phyloP scores from a whole-genome alignment of 352 stramenopile species.

The Globisporangium perplexum region DNA sequence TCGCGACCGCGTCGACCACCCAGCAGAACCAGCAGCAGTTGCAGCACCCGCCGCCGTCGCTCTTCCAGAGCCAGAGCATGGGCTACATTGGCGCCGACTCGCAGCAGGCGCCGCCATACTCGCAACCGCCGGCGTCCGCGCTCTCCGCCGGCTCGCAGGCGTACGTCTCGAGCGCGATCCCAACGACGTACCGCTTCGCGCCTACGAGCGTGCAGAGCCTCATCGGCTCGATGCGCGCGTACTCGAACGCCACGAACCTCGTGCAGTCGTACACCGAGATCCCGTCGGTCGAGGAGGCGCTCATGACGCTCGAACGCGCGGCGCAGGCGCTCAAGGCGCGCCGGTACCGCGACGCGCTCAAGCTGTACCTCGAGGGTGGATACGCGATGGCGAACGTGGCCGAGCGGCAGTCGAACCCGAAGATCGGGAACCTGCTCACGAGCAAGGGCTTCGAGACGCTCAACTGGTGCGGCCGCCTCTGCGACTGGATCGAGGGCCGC shows the following conservation, averaged over 20 bases:
- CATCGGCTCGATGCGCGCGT: conserved; percentile 77
- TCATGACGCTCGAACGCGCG: conserved; percentile 66
- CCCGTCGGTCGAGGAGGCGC: conserved; percentile 73
- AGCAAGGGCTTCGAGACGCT: conserved; percentile 84
- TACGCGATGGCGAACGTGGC: conserved; percentile 83
- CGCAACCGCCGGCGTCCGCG: conserved; percentile 54
- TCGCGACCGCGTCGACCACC: not conserved
- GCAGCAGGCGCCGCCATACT: conserved; percentile 11
- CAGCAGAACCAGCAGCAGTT: too few species aligned
- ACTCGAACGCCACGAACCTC: conserved; percentile 64
- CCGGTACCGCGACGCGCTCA: conserved; percentile 73
- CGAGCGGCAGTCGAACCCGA: conserved; percentile 69
- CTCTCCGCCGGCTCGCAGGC: conserved; percentile 70
- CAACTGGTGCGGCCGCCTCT: conserved; percentile 78
- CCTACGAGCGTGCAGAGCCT: conserved; percentile 58
- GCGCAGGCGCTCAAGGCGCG: conserved; percentile 45
- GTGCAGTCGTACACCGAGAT: conserved; percentile 73
- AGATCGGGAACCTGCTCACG: conserved; percentile 83
- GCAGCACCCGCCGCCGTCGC: conserved; percentile 1
- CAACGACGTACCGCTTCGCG: conserved; percentile 51
- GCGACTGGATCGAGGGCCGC: conserved; percentile 83
- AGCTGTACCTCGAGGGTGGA: conserved; percentile 77
- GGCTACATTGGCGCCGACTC: conserved; percentile 7
- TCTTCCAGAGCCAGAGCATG: conserved; percentile 9
- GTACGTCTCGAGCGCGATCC: conserved; percentile 75